Base-by-base conservation (phyloP, 192 early-diverging fungal species). In the Coemansia sp. region DNA sequence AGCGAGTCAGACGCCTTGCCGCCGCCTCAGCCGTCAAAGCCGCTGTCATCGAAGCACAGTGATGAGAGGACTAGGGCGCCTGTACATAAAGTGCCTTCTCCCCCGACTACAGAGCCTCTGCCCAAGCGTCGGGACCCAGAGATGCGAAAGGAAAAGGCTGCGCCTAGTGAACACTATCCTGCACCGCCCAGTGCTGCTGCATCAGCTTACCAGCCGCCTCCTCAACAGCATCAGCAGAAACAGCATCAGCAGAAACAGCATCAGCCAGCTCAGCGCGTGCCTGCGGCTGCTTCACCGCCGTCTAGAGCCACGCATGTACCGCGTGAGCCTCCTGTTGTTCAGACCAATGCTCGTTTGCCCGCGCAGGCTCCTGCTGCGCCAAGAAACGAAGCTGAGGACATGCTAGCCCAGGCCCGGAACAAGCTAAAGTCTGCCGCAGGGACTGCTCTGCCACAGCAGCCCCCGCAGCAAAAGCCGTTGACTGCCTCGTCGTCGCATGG, bases 341-440 rank as follows among this genome's bases (percentile, higher is more conserved):
- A 55, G 14, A 26, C 52, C 14, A 55, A 26, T 16, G 7, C 52
- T 16, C 52, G 52, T 7, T 26, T 16, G 52, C 52, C 52, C 1
- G 13, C 52, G 2, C 25, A 31, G 26, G 26, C 52, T 0, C 14
- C 52, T 3, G 26, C 31, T 8, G 41, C 53, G 23, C 41, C 23
- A 20, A 61, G 64, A 43, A 69, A 59, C 60, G 70, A 74, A 4
- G 69, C 58, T 20, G 73, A 75, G 56, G 62, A 64, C 25, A 62
- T 72, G 3, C 55, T 80, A 52, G 62, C 77, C 2, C 62, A 69
- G 3, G 77, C 69, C 1, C 72, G 77, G 38, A 75, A 56, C 69
- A 72, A 23, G 53, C 63, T 80, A 31, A 65, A 58, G 65, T 45
- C 75, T 2, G 52, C 69, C 28, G 13, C 52, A 16, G 52, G 52